These are phyloP conservation scores for Cylindrotheca fusiformis DNA, from an alignment of 108 stramenopile genomes.

Conservation along the genomic window DNA sequence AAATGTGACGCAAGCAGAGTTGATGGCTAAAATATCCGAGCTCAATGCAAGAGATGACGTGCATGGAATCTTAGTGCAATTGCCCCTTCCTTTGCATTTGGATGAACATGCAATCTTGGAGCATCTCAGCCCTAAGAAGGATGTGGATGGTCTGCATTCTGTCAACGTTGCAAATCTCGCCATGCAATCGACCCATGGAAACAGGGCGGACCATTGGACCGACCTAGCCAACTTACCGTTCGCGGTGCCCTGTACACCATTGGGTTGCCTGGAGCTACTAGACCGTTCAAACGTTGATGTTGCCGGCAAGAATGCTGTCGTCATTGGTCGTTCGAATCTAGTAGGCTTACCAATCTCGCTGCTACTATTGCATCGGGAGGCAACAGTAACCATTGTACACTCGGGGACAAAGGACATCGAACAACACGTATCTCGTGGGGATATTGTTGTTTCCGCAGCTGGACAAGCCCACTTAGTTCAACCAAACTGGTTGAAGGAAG, in stretches of 20 bases:
- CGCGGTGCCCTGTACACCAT: conserved; percentile 83
- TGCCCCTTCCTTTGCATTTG: conserved; percentile 91
- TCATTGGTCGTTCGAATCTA: conserved; percentile 89
- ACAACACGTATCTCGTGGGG: conserved; percentile 72
- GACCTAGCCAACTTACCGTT: conserved; percentile 59
- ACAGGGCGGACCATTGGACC: conserved; percentile 34
- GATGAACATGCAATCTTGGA: conserved; percentile 77
- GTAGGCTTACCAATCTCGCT: conserved; percentile 94
- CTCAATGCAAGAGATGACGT: conserved; percentile 80
- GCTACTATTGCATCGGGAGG: conserved; percentile 85
- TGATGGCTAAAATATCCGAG: conserved; percentile 65
- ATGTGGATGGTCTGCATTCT: conserved; percentile 97
- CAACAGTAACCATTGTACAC: conserved; percentile 96
- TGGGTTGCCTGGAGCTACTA: conserved; percentile 95
- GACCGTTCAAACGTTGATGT: conserved; percentile 80
- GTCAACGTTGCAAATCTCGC: conserved; percentile 83
- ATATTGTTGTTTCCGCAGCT: conserved; percentile 96
- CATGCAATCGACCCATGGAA: conserved; percentile 19
- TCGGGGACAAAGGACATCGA: conserved; percentile 79
- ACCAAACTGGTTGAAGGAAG: conserved; percentile 91
- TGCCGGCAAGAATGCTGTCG: conserved; percentile 92
- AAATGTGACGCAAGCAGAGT: conserved; percentile 75
- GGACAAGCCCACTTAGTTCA: conserved; percentile 88
- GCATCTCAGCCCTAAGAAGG: conserved; percentile 77
- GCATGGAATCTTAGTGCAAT: conserved; percentile 97